Conservation (phyloP, 2,329 filamentous ascomycete genomes). For the Colletotrichum sidae region DNA sequence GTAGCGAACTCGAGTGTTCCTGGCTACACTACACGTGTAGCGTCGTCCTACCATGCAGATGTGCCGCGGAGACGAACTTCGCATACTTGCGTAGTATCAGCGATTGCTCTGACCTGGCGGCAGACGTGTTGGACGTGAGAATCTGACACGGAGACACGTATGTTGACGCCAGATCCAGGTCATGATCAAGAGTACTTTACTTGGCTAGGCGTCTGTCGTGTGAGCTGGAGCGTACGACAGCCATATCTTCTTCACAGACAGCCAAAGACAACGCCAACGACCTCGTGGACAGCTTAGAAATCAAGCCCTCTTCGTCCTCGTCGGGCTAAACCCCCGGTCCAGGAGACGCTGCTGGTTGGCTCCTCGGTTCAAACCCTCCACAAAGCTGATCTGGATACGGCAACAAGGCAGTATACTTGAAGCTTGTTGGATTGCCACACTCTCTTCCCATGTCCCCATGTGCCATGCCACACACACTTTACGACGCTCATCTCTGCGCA, state of each 20-base stretch:
- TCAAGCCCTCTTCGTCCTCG: neutral
- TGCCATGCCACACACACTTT: slow-evolving; percentile 10
- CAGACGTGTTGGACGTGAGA: slow-evolving; percentile 10
- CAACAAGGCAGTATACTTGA: too few relatives aligned
- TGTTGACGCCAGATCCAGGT: slow-evolving; percentile 6
- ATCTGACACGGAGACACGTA: slow-evolving; percentile 21
- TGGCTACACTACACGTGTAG: too few relatives aligned
- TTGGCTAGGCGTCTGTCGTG: too few relatives aligned
- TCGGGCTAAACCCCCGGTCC: neutral
- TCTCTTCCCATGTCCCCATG: too few relatives aligned
- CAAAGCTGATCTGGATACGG: too few relatives aligned
- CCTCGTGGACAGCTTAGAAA: slow-evolving; percentile 21
- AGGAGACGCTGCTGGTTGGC: slow-evolving; percentile 1
- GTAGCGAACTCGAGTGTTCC: neutral
- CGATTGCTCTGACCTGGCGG: slow-evolving; percentile 9
- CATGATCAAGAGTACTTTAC: neutral
- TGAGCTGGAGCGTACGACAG: too few relatives aligned
- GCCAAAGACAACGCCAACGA: too few relatives aligned
- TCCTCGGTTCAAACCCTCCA: neutral
- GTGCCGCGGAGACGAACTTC: too few relatives aligned
- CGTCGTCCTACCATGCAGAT: too few relatives aligned
- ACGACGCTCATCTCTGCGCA: slow-evolving; percentile 27
- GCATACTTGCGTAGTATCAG: neutral
- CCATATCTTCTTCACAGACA: too few relatives aligned
- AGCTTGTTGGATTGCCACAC: too few relatives aligned